Evolutionary conservation across 176 grass and related monocot species (phyloP).

Genomic region (Musa beccarii): DNA sequence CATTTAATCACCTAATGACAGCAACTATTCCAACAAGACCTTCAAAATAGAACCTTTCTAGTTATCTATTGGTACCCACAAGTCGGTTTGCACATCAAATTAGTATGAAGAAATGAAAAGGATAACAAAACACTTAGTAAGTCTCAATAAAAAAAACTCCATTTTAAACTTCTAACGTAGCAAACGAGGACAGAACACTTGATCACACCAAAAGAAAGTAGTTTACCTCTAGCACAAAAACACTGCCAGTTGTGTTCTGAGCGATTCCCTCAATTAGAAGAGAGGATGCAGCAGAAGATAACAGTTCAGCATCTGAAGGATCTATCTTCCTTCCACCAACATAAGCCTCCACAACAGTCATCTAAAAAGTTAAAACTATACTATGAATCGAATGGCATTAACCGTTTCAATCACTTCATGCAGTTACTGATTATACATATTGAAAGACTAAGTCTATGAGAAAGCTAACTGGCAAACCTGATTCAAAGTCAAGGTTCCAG

Average conservation of each 20-base stretch:
- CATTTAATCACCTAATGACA: no score
- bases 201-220: no score
- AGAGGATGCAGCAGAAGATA: constrained; percentile 40
- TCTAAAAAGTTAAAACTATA: constrained; percentile 35
- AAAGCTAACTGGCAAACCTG: constrained; percentile 39
- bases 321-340: constrained; percentile 74
- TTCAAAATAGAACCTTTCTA: no score
- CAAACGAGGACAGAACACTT: no score
- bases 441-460: no score
- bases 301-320: constrained; percentile 37
- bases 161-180: no score
- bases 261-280: constrained; percentile 80
- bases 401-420: background rate
- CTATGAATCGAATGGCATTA: background rate
- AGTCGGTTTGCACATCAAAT: no score
- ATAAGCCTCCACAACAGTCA: constrained; percentile 70
- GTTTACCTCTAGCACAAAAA: constrained; percentile 63
- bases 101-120: no score
- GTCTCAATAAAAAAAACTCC: no score
- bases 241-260: constrained; percentile 85
- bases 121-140: no score
- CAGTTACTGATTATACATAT: background rate
- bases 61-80: no score
- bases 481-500: constrained; percentile 87
- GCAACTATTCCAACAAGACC: no score